Base-by-base conservation (phyloP, 208 protist genomes). In the Acanthamoeba castellanii region DNA sequence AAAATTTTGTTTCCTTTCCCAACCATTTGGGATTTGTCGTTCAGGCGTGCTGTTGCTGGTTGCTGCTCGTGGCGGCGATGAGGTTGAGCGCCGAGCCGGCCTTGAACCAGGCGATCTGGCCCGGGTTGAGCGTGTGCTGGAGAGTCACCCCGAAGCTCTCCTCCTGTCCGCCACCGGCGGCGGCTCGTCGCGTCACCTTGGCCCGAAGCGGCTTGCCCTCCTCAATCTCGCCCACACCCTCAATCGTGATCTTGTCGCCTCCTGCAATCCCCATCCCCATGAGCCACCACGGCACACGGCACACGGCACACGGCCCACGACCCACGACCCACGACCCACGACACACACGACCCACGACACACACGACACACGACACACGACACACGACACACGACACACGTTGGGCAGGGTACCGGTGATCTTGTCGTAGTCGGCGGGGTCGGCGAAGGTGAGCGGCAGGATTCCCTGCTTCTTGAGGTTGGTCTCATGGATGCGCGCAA, bases 381-480 rank as follows among this genome's bases (percentile, higher is more conserved):
- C 47, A 52, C 47, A 52, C 11, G 7, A 11, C 47, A 4, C 47
- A 52, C 47, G 11, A 4, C 4, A 14, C 47, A 52, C 47, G 47
- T 11, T 52, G 47, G 11, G 47, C 11, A 11, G 47, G 7, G 47
- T 11, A 52, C 47, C 47, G 4, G 47, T 70, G 64, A 70, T 70
- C 45, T 96, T 95, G 74, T 98, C 97, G 95, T 98, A 98, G 72
- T 98, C 98, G 76, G 89, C 59, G 34, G 96, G 94, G 94, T 98
- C 95, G 25, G 92, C 97, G 84, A 98, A 98, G 52, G 98, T 98
- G 5, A 98, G 88, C 64, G 98, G 97, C 0, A 98, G 87, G 68
- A 98, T 96, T 57, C 98, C 98, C 94, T 98, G 98, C 94, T 98
- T 98, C 96, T 98, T 98, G 7, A 98, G 91, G 74, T 98, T 98